Conservation (phyloP, 306 rosid species). For the Lupinus albus region DNA sequence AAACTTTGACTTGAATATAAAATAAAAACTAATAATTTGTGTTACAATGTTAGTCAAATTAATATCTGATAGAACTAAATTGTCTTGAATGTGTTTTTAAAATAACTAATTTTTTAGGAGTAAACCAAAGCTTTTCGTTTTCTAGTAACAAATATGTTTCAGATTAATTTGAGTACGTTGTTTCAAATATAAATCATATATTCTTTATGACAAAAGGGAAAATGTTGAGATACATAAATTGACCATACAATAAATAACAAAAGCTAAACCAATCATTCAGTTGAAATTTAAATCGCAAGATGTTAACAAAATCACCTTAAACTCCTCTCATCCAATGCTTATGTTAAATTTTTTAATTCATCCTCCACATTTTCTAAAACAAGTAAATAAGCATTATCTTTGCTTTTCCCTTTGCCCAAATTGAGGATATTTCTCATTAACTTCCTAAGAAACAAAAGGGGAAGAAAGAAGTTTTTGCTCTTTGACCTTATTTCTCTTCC, state of each 20-base stretch:
- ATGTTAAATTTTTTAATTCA: background rate
- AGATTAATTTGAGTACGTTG: no score
- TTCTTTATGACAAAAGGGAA: no score
- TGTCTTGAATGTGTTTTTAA: no score
- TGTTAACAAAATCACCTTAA: conserved; percentile 29
- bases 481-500: conserved; percentile 34
- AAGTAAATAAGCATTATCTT: conserved; percentile 26
- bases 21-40: no score
- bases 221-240: no score
- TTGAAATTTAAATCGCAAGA: background rate
- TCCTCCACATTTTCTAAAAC: conserved; percentile 27
- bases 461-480: conserved; percentile 30
- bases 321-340: conserved; percentile 43
- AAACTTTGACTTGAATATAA: no score
- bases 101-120: no score
- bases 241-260: conserved; percentile 32
- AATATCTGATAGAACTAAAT: no score
- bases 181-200: no score
- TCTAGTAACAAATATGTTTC: no score
- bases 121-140: no score
- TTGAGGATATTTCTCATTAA: background rate
- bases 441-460: conserved; percentile 18
- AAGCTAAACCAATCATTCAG: background rate
- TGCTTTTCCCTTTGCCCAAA: background rate
- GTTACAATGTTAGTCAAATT: no score